Evolutionary conservation across 1,139 yeast species (phyloP).

Genomic region (Lodderomyces parapsilosis): DNA sequence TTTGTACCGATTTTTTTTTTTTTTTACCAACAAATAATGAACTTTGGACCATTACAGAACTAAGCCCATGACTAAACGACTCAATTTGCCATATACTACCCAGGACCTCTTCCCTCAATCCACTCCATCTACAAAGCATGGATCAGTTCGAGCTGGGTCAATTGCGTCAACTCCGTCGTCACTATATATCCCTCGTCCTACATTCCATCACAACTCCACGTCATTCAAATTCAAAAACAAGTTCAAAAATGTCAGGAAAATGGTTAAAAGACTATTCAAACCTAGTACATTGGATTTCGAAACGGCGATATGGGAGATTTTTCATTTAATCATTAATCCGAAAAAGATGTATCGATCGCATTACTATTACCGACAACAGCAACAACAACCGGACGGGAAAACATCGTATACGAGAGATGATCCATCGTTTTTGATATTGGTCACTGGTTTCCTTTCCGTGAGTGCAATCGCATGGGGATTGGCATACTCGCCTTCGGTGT

Average conservation of each 20-base stretch:
- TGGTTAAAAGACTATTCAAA: constrained; percentile 50
- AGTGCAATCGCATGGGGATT: constrained; percentile 92
- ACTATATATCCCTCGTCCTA: constrained; percentile 14
- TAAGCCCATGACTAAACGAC: constrained; percentile 25
- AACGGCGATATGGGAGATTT: constrained; percentile 89
- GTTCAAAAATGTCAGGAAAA: constrained; percentile 22
- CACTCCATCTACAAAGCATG: constrained; percentile 5
- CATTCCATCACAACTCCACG: constrained; percentile 5
- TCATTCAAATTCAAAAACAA: constrained; percentile 2
- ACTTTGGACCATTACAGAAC: constrained; percentile 9
- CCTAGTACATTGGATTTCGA: constrained; percentile 88
- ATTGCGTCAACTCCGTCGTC: constrained; percentile 21
- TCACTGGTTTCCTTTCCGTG: constrained; percentile 60
- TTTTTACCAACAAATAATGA: not conserved
- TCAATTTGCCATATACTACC: constrained; percentile 37
- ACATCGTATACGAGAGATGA: constrained; percentile 80
- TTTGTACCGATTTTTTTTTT: too few relatives aligned
- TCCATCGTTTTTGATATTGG: constrained; percentile 77
- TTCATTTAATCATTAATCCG: constrained; percentile 71
- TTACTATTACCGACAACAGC: constrained; percentile 60
- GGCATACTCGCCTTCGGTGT: constrained; percentile 65
- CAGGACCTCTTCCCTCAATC: constrained; percentile 39
- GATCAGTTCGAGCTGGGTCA: constrained; percentile 20
- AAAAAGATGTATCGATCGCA: constrained; percentile 78
- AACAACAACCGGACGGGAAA: constrained; percentile 20